Evolutionary conservation across 495 filamentous ascomycete species (phyloP), one percentile per base, ranked within the genome.

Genomic region (Penicillium cinerascens): DNA sequence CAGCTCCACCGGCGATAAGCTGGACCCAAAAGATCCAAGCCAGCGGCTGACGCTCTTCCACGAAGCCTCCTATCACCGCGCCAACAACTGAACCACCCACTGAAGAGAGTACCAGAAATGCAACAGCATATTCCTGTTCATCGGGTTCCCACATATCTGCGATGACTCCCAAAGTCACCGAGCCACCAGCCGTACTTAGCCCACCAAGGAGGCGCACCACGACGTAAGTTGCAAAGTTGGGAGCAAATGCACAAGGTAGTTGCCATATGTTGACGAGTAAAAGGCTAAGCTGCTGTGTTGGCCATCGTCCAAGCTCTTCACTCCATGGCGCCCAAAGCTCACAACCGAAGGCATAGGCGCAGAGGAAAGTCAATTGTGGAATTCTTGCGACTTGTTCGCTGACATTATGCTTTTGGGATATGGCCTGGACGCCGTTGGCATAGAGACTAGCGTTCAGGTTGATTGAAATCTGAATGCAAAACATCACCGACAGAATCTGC

Each of bases 301-400:
- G 79, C 69, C 79, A 82, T 41, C 86, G 78, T 16, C 86, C 86
- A 39, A 83, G 70, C 55, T 89, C 86, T 56, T 89, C 86, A 25
- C 77, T 82, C 84, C 84, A 89, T 0, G 86, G 86, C 0, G 86
- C 86, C 85, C 85, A 89, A 0, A 89, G 70, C 63, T 88, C 86
- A 61, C 84, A 87, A 4, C 86, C 86, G 55, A 89, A 87, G 21
- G 82, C 85, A 58, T 88, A 88, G n/a, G 75, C 62, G 47, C 87
- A 65, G 21, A 89, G 72, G 69, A 87, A 89, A 51, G 83, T 74
- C 47, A 79, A 75, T 20, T 82, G 79, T 23, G 82, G 82, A 16
- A 74, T 58, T 21, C 84, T 74, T 7, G 82, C 84, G 0, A 74
- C 77, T 58, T 86, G 81, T 17, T 63, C 64, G 55, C 76, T 80